Base-by-base conservation (phyloP, 495 filamentous ascomycete species). In the Penicillium malachiteum region DNA sequence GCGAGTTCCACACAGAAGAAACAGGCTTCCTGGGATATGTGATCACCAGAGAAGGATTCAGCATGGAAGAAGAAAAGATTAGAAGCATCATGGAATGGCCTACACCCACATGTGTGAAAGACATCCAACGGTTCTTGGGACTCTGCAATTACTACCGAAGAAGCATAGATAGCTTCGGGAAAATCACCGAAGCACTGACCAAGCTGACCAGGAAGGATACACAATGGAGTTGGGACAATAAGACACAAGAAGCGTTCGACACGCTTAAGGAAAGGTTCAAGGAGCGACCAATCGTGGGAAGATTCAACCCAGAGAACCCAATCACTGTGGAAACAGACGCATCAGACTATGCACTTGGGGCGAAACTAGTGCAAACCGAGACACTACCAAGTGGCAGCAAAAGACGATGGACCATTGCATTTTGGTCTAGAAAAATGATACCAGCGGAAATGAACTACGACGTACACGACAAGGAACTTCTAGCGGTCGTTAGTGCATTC, bases 371-470 rank as follows among this genome's bases (percentile, higher is more conserved):
- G n/a, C n/a, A n/a, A n/a, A n/a, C n/a, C n/a, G n/a, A n/a, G n/a
- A n/a, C n/a, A n/a, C n/a, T n/a, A n/a, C n/a, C n/a, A n/a, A n/a
- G n/a, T n/a, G n/a, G n/a, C n/a, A n/a, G n/a, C n/a, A n/a, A n/a
- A n/a, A n/a, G n/a, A n/a, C n/a, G n/a, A n/a, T n/a, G n/a, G n/a
- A n/a, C n/a, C n/a, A n/a, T n/a, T 4, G 21, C 21, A 26, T 74
- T 59, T 43, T 63, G 46, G 41, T 74, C 59, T 0, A 63, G 55
- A 32, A 69, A 58, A 18, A 47, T 68, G n/a, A 57, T 21, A 9
- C 47, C 58, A 1, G 64, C 62, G 1, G 64, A 76, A 48, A 16
- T 32, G 1, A 74, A 75, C 40, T 75, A 74, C 46, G 26, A 64
- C 16, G 70, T 72, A 13, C 50, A 72, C 26, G 50, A 74, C 39